A percentile compares a stretch with the other conserved stretches of the same genome.
These are phyloP conservation scores for Prunus armeniaca DNA, from an alignment of 306 rosid species.

Conservation along the genomic window DNA sequence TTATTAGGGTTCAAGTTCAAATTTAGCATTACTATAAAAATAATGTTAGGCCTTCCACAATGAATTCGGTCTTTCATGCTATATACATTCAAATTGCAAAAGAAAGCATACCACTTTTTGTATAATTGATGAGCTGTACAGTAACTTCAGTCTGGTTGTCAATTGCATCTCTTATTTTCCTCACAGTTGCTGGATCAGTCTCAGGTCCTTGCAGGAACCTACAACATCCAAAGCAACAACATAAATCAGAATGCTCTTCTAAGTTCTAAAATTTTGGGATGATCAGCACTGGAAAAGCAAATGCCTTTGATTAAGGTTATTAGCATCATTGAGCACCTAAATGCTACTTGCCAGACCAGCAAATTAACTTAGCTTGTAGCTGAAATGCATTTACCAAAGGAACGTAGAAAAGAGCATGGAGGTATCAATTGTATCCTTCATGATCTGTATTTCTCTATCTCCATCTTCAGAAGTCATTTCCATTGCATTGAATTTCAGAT, in stretches of 20 bases:
- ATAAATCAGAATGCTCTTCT: neutral
- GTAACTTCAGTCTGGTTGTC: conserved; percentile 91
- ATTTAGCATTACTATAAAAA: neutral
- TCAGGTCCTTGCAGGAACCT: conserved; percentile 99
- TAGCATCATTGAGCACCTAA: no score
- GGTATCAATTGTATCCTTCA: no score
- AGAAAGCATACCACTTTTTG: conserved; percentile 65
- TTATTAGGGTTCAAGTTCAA: neutral
- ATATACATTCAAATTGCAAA: neutral
- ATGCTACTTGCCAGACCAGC: neutral
- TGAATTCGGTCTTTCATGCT: neutral
- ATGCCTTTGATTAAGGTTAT: no score
- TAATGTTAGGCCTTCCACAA: neutral
- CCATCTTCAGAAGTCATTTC: no score
- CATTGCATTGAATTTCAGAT: no score
- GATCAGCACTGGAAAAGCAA: neutral
- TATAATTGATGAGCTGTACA: conserved; percentile 89
- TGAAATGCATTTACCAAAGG: no score
- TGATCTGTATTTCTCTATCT: no score
- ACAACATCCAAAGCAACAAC: conserved; percentile 9
- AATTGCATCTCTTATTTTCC: conserved; percentile 84
- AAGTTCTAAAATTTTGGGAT: neutral
- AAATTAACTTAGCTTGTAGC: neutral
- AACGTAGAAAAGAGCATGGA: no score
- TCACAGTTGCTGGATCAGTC: conserved; percentile 88